A percentile compares a stretch with the other conserved stretches of the same genome.
phyloP scores from a whole-genome alignment of 148 eudicot genomes.

The Vaccinium macrocarpon region DNA sequence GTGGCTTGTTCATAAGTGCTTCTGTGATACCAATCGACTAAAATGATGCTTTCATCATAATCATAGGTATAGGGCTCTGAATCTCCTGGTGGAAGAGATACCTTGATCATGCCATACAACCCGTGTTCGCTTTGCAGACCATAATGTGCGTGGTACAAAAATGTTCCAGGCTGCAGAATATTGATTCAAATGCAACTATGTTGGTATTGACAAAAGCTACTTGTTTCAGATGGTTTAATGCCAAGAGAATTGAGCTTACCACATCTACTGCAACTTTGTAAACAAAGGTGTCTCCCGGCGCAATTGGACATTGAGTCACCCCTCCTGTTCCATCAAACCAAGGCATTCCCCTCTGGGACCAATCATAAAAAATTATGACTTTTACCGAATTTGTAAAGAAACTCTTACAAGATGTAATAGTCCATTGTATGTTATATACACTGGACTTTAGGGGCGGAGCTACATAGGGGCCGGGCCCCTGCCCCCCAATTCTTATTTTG shows the following conservation, averaged over 20 bases:
- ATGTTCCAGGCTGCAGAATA: constrained; percentile 65
- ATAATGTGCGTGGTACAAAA: constrained; percentile 78
- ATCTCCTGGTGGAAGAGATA: constrained; percentile 46
- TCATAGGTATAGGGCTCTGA: constrained; percentile 67
- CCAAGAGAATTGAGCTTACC: constrained; percentile 34
- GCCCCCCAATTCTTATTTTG: too few relatives aligned
- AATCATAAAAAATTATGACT: too few relatives aligned
- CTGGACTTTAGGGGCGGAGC: too few relatives aligned
- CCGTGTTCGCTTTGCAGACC: constrained; percentile 83
- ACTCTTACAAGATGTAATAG: too few relatives aligned
- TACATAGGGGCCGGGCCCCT: too few relatives aligned
- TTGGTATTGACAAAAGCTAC: background rate
- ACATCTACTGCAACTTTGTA: constrained; percentile 66
- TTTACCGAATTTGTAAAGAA: too few relatives aligned
- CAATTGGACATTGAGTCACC: constrained; percentile 73
- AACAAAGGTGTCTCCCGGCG: constrained; percentile 69
- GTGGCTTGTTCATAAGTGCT: constrained; percentile 45
- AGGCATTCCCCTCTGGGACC: constrained; percentile 59
- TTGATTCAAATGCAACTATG: background rate
- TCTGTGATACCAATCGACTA: constrained; percentile 81
- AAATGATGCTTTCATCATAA: constrained; percentile 52
- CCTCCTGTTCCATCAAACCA: constrained; percentile 83
- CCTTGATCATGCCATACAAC: constrained; percentile 60
- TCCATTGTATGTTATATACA: too few relatives aligned
- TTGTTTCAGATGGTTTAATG: background rate